Base-by-base conservation (phyloP, 2,329 filamentous ascomycete species). In the Penicillium sp. region DNA sequence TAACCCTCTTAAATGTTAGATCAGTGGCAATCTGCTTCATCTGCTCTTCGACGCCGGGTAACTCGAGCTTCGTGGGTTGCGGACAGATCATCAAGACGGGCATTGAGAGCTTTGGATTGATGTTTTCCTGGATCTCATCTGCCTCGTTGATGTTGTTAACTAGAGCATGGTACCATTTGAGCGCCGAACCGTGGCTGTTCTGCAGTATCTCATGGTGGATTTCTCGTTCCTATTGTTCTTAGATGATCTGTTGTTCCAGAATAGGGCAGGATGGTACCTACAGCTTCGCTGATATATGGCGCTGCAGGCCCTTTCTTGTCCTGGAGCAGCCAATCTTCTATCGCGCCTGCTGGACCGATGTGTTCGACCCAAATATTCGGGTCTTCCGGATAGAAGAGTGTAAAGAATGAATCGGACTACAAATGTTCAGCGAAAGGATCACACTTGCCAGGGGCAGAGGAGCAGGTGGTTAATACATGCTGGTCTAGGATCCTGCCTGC, bases 121-220 rank as follows among this genome's bases (percentile, higher is more conserved):
- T 31, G 3, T 62, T 48, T 17, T 57, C 63, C 21, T 66, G 38
- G 3, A 58, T 15, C 45, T 70, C 69, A 31, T 72, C 68, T 21
- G 69, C 55, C 30, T 60, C 50, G 30, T 72, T 71, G 41, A 71
- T 38, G 48, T 72, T 71, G 29, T 45, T 30, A 8, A 65, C 62
- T 15, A 69, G 45, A 15, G 63, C 63, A 3, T 62, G 62, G 45
- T 73, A 73, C 71, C 71, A 73, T n/a, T 70, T 70, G 4, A 68
- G 54, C 11, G 70, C 63, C 1, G 62, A 44, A 17, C 46, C n/a
- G 50, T 72, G 67, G 41, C 63, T 38, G 5, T 67, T 68, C 21
- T 58, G 56, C 58, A 70, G 63, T 46, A 70, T 69, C n/a, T 59
- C 55, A 11, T 66, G 64, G 51, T 71, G 67, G 23, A 54, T 66